phyloP scores from a whole-genome alignment of 2,329 filamentous ascomycete genomes.

The Aspergillus viridinutans region DNA sequence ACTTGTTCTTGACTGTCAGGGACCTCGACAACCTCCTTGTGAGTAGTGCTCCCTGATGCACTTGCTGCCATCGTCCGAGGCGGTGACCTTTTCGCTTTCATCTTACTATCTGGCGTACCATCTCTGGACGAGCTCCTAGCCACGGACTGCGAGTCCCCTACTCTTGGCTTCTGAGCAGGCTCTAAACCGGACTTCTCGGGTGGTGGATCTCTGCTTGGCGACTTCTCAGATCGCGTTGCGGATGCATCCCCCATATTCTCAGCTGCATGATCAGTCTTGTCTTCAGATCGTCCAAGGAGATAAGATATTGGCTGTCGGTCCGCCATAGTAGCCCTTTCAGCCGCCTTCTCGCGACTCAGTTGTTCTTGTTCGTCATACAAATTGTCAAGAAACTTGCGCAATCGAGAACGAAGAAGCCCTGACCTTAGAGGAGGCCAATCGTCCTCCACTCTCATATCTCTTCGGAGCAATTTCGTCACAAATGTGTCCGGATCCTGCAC shows the following conservation, averaged over 20 bases:
- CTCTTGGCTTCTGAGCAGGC: neutral
- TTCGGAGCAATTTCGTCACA: constrained; percentile 60
- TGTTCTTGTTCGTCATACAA: constrained; percentile 58
- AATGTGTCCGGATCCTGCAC: constrained; percentile 69
- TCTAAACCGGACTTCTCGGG: neutral
- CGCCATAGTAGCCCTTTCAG: constrained; percentile 32
- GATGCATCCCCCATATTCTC: neutral
- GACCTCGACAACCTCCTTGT: constrained; percentile 21
- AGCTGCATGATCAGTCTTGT: neutral
- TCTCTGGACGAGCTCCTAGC: neutral
- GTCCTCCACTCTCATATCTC: constrained; percentile 54
- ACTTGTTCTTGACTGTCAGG: constrained; percentile 27
- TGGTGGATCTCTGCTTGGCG: neutral
- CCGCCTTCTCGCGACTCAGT: constrained; percentile 30
- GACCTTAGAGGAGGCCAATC: constrained; percentile 55
- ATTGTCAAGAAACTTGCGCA: constrained; percentile 62
- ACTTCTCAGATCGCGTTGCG: neutral
- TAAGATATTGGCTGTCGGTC: constrained; percentile 28
- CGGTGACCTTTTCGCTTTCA: neutral
- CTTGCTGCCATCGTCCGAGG: neutral
- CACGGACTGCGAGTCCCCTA: neutral
- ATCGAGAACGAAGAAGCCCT: constrained; percentile 57
- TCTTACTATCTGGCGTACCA: neutral
- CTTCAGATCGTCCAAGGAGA: constrained; percentile 22
- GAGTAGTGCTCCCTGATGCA: neutral